A percentile compares a stretch with the other conserved stretches of the same genome.
These are phyloP conservation scores for Coffea humblotiana DNA, from an alignment of 305 asterid genomes.

Conservation along the genomic window DNA sequence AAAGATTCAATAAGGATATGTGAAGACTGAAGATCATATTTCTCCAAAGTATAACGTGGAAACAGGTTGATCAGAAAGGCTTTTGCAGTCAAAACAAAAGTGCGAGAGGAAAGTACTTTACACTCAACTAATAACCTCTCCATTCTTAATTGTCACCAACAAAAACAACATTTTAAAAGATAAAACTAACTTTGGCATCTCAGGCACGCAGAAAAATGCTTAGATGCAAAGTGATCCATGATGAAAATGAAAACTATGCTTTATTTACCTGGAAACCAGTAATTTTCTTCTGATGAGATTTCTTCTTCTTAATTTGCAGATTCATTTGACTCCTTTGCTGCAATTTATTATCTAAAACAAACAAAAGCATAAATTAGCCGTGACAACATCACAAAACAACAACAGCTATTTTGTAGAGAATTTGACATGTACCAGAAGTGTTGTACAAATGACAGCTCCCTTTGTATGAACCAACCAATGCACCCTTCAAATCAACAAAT, in stretches of 20 bases:
- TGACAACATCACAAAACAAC: not conserved
- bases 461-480: slow-evolving; percentile 94
- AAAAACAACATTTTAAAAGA: not conserved
- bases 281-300: slow-evolving; percentile 87
- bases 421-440: slow-evolving; percentile 61
- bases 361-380: not conserved
- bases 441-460: slow-evolving; percentile 87
- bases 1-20: slow-evolving; percentile 18
- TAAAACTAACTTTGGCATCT: not conserved
- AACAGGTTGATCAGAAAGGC: not conserved
- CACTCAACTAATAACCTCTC: not conserved
- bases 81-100: not conserved
- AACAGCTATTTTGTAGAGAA: slow-evolving; percentile 6
- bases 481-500: slow-evolving; percentile 58
- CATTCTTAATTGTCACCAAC: not conserved
- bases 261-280: slow-evolving; percentile 87
- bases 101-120: not conserved
- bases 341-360: slow-evolving; percentile 45
- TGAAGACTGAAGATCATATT: not conserved
- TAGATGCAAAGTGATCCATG: not conserved
- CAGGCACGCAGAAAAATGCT: not conserved
- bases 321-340: slow-evolving; percentile 66
- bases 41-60: not conserved
- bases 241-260: slow-evolving; percentile 7
- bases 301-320: slow-evolving; percentile 88